Conservation (phyloP, 73 alveolate genomes). For the Paramecium biaurelia region DNA sequence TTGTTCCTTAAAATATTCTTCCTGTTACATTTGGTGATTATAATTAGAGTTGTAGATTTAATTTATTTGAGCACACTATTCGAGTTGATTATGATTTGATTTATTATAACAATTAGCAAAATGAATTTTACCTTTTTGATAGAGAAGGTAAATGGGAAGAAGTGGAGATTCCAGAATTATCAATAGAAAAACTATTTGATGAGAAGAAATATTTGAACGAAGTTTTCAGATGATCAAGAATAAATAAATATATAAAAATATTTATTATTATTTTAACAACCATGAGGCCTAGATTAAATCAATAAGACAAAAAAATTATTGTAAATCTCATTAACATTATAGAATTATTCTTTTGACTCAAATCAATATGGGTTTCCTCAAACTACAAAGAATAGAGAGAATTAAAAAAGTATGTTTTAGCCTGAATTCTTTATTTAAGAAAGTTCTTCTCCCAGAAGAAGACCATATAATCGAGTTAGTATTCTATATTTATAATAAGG, state of each 20-base stretch:
- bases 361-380: not conserved
- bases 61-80: not conserved
- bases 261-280: not conserved
- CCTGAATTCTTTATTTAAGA: not conserved
- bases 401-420: not conserved
- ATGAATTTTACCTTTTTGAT: slow-evolving; percentile 75
- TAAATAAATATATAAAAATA: not conserved
- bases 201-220: slow-evolving; percentile 46
- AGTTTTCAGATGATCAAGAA: slow-evolving; percentile 31
- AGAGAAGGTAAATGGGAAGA: slow-evolving; percentile 79
- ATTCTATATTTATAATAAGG: not conserved
- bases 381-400: not conserved
- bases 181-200: slow-evolving; percentile 24
- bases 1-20: not conserved
- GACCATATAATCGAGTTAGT: not conserved
- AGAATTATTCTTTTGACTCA: not conserved
- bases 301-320: not conserved
- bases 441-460: not conserved
- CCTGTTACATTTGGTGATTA: slow-evolving; percentile 45
- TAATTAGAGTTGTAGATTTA: not conserved
- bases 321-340: not conserved
- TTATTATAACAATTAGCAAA: slow-evolving; percentile 68
- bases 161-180: slow-evolving; percentile 57
- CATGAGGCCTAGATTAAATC: not conserved
- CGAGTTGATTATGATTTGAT: slow-evolving; percentile 76